Conservation (phyloP, 176 grass and related monocot species). For the Zoysia japonica region DNA sequence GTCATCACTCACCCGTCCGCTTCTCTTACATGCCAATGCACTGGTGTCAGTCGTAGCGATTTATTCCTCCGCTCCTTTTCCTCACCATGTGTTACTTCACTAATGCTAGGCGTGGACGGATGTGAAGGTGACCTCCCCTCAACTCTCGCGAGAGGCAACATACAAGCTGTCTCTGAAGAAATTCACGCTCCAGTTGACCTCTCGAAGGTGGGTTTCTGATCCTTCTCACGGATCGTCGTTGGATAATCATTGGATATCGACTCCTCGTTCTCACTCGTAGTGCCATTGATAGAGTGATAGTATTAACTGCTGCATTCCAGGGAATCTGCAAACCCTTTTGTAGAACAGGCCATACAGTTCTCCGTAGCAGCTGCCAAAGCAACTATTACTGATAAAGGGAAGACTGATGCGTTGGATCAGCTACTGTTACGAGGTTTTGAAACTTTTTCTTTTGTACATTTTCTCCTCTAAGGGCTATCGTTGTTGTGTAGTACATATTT, state of each 20-base stretch:
- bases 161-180: conserved; percentile 86
- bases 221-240: neutral
- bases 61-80: neutral
- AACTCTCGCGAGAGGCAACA: conserved; percentile 65
- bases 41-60: neutral
- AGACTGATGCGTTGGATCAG: conserved; percentile 64
- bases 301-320: conserved; percentile 37
- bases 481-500: neutral
- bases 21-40: neutral
- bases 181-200: conserved; percentile 62
- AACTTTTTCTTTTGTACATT: conserved; percentile 4
- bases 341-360: conserved; percentile 90
- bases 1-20: neutral
- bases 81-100: conserved; percentile 14
- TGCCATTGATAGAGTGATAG: conserved; percentile 8
- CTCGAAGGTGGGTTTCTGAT: conserved; percentile 52
- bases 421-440: conserved; percentile 73
- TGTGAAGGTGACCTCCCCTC: conserved; percentile 86
- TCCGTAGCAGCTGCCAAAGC: conserved; percentile 66
- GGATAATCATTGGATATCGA: neutral
- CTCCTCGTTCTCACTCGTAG: neutral
- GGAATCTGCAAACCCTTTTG: conserved; percentile 73
- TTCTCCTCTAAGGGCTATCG: neutral
- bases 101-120: conserved; percentile 73
- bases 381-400: conserved; percentile 52